Conservation (phyloP, 176 grass and related monocot species). For the Rhynchospora tenuis region DNA sequence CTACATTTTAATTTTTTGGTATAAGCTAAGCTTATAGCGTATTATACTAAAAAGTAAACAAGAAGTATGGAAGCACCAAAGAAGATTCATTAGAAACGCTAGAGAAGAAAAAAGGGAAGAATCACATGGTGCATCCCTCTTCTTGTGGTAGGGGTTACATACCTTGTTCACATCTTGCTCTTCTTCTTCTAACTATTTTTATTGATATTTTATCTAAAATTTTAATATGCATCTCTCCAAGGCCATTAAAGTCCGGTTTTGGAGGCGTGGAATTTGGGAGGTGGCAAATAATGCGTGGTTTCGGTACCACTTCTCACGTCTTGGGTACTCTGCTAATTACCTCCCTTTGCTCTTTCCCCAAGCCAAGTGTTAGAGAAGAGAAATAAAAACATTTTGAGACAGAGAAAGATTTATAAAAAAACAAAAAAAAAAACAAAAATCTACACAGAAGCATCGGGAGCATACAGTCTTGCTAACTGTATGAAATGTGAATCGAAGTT, state of each 20-base stretch:
- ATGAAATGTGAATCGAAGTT: conserved; percentile 3
- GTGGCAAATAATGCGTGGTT: neutral
- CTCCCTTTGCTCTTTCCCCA: neutral
- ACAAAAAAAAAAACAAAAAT: neutral
- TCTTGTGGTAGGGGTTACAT: neutral
- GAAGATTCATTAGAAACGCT: neutral
- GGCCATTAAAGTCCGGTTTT: conserved; percentile 9
- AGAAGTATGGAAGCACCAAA: conserved; percentile 20
- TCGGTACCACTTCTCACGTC: conserved; percentile 23
- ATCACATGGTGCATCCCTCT: neutral
- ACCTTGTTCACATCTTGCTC: conserved; percentile 18
- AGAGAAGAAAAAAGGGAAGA: neutral
- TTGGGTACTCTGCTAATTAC: neutral
- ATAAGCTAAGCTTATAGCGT: neutral
- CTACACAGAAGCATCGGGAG: neutral
- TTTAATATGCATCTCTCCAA: conserved; percentile 4
- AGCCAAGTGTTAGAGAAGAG: conserved; percentile 8
- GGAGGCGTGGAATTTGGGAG: neutral
- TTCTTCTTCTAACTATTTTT: neutral
- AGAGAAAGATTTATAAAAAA: neutral
- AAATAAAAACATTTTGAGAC: neutral
- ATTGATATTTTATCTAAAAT: neutral
- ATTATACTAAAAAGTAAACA: conserved; percentile 19
- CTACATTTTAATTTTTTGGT: neutral
- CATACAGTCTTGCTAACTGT: neutral